phyloP scores from a whole-genome alignment of 345 rosid genomes.

The Arabis hirsuta region DNA sequence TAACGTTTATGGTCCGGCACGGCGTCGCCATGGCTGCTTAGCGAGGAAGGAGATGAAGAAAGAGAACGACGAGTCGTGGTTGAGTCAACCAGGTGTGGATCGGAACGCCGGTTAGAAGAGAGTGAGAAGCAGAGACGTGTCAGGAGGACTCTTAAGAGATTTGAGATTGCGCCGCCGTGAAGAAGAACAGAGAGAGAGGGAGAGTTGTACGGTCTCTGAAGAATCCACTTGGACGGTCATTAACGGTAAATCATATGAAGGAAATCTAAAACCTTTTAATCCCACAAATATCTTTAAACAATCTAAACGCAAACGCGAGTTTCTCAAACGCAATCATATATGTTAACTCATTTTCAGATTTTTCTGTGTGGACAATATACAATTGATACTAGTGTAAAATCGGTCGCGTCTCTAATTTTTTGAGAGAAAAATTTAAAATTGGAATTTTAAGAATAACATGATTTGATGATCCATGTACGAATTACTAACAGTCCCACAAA shows the following conservation, averaged over 20 bases:
- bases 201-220: conserved; percentile 36
- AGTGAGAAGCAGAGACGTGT: conserved; percentile 36
- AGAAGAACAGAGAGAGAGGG: neutral
- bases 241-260: conserved; percentile 14
- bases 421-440: too few species aligned
- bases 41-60: too few species aligned
- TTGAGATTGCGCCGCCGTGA: conserved; percentile 15
- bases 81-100: conserved; percentile 15
- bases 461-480: too few species aligned
- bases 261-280: neutral
- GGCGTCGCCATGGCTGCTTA: conserved; percentile 22
- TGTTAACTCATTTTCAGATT: too few species aligned
- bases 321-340: neutral
- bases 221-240: conserved; percentile 39
- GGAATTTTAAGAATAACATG: too few species aligned
- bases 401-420: too few species aligned
- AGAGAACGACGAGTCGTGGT: conserved; percentile 3
- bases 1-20: conserved; percentile 37
- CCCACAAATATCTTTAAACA: conserved; percentile 24
- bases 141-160: neutral
- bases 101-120: conserved; percentile 6
- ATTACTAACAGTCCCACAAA: too few species aligned
- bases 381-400: too few species aligned
- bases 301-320: conserved; percentile 14
- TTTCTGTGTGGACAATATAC: too few species aligned